Base-by-base conservation (phyloP, 1,139 yeast genomes). In the Blastobotrys persicus region DNA sequence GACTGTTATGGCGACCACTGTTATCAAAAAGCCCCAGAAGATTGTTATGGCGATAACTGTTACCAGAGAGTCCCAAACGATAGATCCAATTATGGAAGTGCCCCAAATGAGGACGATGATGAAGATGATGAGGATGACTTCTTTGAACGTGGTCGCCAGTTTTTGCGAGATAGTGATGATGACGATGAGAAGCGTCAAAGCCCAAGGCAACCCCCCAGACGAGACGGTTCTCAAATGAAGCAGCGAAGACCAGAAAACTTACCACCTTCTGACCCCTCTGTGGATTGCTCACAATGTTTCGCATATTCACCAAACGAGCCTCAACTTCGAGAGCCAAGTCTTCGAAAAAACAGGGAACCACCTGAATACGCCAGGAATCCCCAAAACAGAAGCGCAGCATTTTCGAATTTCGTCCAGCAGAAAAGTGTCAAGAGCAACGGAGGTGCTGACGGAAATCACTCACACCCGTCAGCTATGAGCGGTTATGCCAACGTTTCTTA, bases 101-200 rank as follows among this genome's bases (percentile, higher is more conserved):
- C 16, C 16, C 39, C 39, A 13, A 20, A 34, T 4, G 12, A 17
- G 3, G 39, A 34, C 13, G 39, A 34, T 7, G 39, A 34, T 34
- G 39, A 34, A 7, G 28, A 47, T 20, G 47, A 48, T 26, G 28
- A 47, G 14, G 47, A 48, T 26, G 52, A 45, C 14, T 23, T 23
- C 28, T 23, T 23, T 23, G 9, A 23, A 5, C 33, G 45, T 20
- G 41, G 41, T 18, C 19, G 19, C 28, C 23, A 37, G 5, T 9
- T 23, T 23, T 23, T 23, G 28, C 14, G 41, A 19, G 41, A 37
- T 37, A 14, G n/a, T 13, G n/a, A 18, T n/a, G 12, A 35, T 9
- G 45, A 41, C 17, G 44, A 50, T 5, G 50, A 48, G 9, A 11
- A 42, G 18, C 20, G 32, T 16, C 18, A 42, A 18, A 46, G 32